Evolutionary conservation across 495 filamentous ascomycete species (phyloP).

Genomic region (Penicillium bovifimosum): DNA sequence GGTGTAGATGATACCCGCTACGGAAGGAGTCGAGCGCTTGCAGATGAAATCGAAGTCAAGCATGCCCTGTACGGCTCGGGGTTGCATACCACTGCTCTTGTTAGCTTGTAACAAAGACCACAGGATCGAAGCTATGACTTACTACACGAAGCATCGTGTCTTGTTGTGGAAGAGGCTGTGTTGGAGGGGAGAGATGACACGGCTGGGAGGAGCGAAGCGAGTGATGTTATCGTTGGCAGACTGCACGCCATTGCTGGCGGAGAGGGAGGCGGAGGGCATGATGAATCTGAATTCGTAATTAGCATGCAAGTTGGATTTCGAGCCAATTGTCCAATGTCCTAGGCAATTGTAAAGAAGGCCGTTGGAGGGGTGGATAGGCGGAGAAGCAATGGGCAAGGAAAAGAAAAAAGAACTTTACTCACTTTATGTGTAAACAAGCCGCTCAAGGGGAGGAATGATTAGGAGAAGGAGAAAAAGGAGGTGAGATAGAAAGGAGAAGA

Average conservation of each 20-base stretch:
- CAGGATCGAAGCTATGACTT: slow-evolving; percentile 26
- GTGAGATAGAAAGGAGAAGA: slow-evolving; percentile 16
- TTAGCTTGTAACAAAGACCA: not conserved
- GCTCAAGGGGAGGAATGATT: slow-evolving; percentile 5
- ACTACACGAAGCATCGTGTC: slow-evolving; percentile 99
- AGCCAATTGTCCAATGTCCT: not conserved
- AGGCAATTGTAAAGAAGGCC: slow-evolving; percentile 1
- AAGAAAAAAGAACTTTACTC: not conserved
- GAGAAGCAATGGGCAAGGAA: not conserved
- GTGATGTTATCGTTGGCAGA: slow-evolving; percentile 98
- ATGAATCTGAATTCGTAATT: slow-evolving; percentile 22
- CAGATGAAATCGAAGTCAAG: slow-evolving; percentile 99
- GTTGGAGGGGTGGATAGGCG: not conserved
- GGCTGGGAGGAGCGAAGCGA: slow-evolving; percentile 88
- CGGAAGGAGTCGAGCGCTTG: slow-evolving; percentile 93
- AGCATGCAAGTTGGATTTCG: slow-evolving; percentile 8
- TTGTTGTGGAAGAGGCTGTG: slow-evolving; percentile 96
- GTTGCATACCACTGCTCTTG: slow-evolving; percentile 75
- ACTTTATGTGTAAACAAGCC: slow-evolving; percentile 8
- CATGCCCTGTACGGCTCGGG: slow-evolving; percentile 98
- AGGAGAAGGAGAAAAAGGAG: slow-evolving; percentile 13
- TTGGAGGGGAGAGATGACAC: slow-evolving; percentile 79
- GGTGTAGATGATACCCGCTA: slow-evolving; percentile 99
- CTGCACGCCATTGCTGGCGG: slow-evolving; percentile 35
- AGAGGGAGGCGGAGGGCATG: slow-evolving; percentile 46